Evolutionary conservation across 2,329 filamentous ascomycete genomes (phyloP), one percentile per base, ranked within the genome.

Genomic region (Alternaria angustiovoidea): DNA sequence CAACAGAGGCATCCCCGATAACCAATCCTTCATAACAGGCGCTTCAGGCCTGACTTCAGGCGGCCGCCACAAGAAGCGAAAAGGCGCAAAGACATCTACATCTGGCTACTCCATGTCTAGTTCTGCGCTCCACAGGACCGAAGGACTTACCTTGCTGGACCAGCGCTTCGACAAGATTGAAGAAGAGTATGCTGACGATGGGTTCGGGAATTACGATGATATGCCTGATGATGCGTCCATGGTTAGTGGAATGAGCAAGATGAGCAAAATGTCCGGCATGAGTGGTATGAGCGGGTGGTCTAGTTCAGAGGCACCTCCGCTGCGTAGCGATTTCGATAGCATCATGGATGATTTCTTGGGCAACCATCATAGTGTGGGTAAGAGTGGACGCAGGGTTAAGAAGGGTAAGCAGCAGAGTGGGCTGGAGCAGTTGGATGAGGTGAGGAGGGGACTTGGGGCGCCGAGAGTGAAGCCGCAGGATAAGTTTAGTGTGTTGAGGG

Each of bases 271-370:
- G 68, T 74, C 67, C 1, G 72, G 69, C 5, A 65, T 80, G 48
- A 79, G 75, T 36, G 74, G 69, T 7, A 66, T 80, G 48, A 79
- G 75, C 28, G 74, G 72, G 7, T 74, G 75, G 68, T 75, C 71
- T 0, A 69, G 66, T 28, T 77, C 74, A 51, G 72, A 79, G 47
- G 81, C 80, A 16, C 81, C 82, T 1, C 86, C 89, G 9, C 81
- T 92, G 38, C 84, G 93, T 46, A 83, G 85, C 39, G 94, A 97
- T 75, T 97, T 99, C 78, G 90, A 97, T 75, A 87, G 84, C 62
- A 93, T 98, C 75, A 88, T 99, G 84, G 94, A 98, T 75, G 94
- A 97, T 57, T 99, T 99, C 80, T 81, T 98, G 26, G 91, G 89
- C 8, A 88, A 84, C 34, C 90, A 92, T 74, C 87, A 87, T 9